Conservation (phyloP, 805 yeast genomes). For the Brettanomyces bruxellensis region DNA sequence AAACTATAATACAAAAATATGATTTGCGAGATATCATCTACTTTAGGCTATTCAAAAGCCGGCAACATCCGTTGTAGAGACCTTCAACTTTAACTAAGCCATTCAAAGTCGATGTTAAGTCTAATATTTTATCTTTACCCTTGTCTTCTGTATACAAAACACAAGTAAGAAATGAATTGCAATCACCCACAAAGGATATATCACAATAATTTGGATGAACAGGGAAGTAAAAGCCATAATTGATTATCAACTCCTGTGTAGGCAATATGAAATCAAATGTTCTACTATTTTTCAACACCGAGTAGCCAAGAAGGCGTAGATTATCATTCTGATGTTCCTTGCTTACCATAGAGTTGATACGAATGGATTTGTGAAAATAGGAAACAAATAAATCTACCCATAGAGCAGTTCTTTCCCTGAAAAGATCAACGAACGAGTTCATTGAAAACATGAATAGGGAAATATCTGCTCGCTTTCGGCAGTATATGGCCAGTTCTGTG, state of each 20-base stretch:
- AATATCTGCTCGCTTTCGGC: conserved; percentile 11
- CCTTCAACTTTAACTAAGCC: conserved; percentile 14
- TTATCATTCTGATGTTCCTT: neutral
- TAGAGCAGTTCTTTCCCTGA: conserved; percentile 9
- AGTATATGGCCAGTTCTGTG: conserved; percentile 6
- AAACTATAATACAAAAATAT: neutral
- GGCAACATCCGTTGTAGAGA: conserved; percentile 6
- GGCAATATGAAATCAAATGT: conserved; percentile 1
- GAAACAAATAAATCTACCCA: conserved; percentile 14
- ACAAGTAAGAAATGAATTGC: neutral
- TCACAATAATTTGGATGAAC: neutral
- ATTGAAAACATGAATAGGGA: conserved; percentile 17
- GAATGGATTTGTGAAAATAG: conserved; percentile 5
- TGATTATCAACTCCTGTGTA: neutral
- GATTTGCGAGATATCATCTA: neutral
- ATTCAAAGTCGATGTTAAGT: conserved; percentile 10
- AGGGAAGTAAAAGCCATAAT: neutral
- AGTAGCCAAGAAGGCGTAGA: neutral
- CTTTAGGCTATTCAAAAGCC: conserved; percentile 8
- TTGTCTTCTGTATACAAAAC: neutral
- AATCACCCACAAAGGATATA: neutral
- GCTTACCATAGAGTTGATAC: conserved; percentile 10
- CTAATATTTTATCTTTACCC: conserved; percentile 1
- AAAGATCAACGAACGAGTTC: conserved; percentile 16
- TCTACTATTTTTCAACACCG: conserved; percentile 5